Base-by-base conservation (phyloP, 768 basidiomycete species). In the Lenzites betulinus region DNA sequence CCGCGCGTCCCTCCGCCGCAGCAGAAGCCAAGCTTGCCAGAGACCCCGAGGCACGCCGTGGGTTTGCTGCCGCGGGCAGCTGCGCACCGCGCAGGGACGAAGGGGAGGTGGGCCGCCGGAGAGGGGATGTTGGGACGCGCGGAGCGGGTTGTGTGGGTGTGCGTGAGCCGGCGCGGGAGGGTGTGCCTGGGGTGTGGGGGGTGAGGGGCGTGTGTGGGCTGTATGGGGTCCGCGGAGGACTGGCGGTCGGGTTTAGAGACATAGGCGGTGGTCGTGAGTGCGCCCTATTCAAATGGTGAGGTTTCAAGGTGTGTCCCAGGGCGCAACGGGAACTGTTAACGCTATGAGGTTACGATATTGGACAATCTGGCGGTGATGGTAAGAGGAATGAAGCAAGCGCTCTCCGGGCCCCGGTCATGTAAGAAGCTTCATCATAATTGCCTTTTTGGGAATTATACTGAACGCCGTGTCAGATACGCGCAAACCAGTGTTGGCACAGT, bases 101-200 rank as follows among this genome's bases (percentile, higher is more conserved):
- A 3, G 78, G 77, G 5, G 78, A 79, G 22, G 67, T 64, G 7
- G 80, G 74, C 15, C 80, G 76, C n/a, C 82, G 71, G 20, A 59
- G 58, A 2, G 82, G 81, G 1, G 83, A 83, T 3, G 80, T 69
- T 1, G 74, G 74, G 0, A 70, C 74, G 30, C 78, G 77, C 13
- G 73, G 70, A 3, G 70, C 53, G 0, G 67, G 42, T 1, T 65
- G 51, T 22, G 62, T 64, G 0, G 61, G 58, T 30, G 63, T 57
- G 51, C 59, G 59, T 4, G 64, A 18, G 4, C 52, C 56, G 2
- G 52, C 7, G 38, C 47, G 44, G 35, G 61, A 25, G 50, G 47
- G 20, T 41, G 54, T 42, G 54, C 60, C 25, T 54, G 66, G 53
- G 2, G 49, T 59, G 63, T 20, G 54, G 18, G 56, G 63, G 3